Base-by-base conservation (phyloP, 2,329 filamentous ascomycete species). In the Aspergillus floridensis region DNA sequence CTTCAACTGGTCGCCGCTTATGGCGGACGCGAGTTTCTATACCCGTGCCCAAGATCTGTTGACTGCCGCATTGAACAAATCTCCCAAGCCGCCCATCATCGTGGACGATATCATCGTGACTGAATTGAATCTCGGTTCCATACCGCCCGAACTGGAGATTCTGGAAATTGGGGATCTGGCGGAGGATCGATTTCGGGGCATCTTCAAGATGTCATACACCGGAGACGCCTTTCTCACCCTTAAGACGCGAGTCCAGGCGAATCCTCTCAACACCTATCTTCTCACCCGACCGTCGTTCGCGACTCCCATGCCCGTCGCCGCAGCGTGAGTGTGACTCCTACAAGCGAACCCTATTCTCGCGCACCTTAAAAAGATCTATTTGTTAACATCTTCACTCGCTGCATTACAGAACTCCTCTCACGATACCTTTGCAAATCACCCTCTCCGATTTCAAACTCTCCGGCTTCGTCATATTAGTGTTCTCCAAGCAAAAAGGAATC, bases 1-100 rank as follows among this genome's bases (percentile, higher is more conserved):
- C 84, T 99, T 99, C 90, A 98, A 98, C 91, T 99, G 95, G 95
- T 96, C 92, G 85, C 95, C 95, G 74, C 85, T 99, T 66, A 95
- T 96, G 80, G 93, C 93, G 73, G 95, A 98, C 81, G 93, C 91
- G 72, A 86, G 88, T 69, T 95, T 95, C 78, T 93, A 93, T 79
- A 86, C 90, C 74, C 89, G 92, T 69, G 93, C 95, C 54, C 90
- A 93, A 76, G 93, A 98, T 75, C 90, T 98, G 76, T 85, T 99
- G 70, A 99, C 95, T 26, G 89, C 91, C 59, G 95, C 95, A 38
- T 84, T 99, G 71, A 99, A 99, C 84, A 98, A 98, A 80, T 95
- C 91, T 57, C 93, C 93, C 44, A 98, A 98, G 73, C 95, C 95
- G 59, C 95, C 95, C 61, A 98, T 98, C 73, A 99, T 99, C 74